These are phyloP conservation scores for Solanum verrucosum DNA, from an alignment of 257 asterid species.

Conservation along the genomic window DNA sequence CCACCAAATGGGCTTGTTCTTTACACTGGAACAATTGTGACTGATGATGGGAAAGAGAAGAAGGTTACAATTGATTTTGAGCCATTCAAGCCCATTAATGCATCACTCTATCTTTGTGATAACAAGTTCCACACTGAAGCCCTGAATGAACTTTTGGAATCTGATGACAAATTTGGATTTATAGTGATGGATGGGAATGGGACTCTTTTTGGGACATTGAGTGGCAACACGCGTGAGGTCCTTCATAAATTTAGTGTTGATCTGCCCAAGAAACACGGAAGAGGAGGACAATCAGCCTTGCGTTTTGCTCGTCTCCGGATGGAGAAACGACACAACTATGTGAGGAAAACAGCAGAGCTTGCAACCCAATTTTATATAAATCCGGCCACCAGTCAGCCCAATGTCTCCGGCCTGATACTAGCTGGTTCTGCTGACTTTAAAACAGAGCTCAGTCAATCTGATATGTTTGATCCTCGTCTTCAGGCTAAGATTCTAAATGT, in stretches of 20 bases:
- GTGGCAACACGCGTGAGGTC: slow-evolving; percentile 10
- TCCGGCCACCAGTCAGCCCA: slow-evolving; percentile 14
- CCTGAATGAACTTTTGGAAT: slow-evolving; percentile 6
- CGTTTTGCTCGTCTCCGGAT: slow-evolving; percentile 13
- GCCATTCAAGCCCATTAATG: slow-evolving; percentile 11
- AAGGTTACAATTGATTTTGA: slow-evolving; percentile 12
- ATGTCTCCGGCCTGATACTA: slow-evolving; percentile 11
- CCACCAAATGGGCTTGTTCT: slow-evolving; percentile 11
- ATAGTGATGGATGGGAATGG: slow-evolving; percentile 18
- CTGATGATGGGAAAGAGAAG: slow-evolving; percentile 15
- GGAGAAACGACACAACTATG: slow-evolving; percentile 15
- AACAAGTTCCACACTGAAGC: slow-evolving; percentile 16
- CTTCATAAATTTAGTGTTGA: slow-evolving; percentile 11
- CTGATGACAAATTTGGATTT: slow-evolving; percentile 15
- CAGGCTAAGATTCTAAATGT: slow-evolving; percentile 10
- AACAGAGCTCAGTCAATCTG: slow-evolving; percentile 12
- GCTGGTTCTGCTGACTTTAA: slow-evolving; percentile 15
- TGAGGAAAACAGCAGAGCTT: slow-evolving; percentile 10
- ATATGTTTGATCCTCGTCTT: slow-evolving; percentile 13
- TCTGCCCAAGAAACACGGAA: slow-evolving; percentile 13
- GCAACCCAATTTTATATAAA: slow-evolving; percentile 6
- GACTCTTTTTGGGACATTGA: slow-evolving; percentile 11
- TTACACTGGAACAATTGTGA: slow-evolving; percentile 12
- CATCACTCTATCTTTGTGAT: slow-evolving; percentile 13
- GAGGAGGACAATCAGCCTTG: slow-evolving; percentile 16